Evolutionary conservation across 306 rosid genomes (phyloP).

Genomic region (Corylus heterophylla): DNA sequence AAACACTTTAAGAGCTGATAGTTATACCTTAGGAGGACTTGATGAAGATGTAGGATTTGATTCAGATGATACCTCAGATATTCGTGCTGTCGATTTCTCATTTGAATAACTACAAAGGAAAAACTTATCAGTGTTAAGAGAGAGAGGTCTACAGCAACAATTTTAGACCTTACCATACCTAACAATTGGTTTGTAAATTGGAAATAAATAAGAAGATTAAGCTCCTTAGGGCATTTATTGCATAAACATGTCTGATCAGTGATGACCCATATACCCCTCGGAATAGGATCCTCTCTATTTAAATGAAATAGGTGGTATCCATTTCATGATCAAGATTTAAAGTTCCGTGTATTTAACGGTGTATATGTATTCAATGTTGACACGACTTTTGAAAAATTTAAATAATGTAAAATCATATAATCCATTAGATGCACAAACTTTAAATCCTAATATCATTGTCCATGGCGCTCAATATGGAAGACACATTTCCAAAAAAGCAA

Average conservation of each 20-base stretch:
- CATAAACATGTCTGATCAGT: not conserved
- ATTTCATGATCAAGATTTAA: no score
- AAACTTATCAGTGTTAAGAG: conserved; percentile 1
- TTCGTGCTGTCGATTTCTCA: conserved; percentile 67
- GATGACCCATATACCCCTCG: not conserved
- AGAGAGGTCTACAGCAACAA: conserved; percentile 6
- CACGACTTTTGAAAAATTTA: no score
- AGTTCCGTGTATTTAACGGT: no score
- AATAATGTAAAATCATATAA: no score
- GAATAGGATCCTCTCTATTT: no score
- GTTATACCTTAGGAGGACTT: conserved; percentile 48
- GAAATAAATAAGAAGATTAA: not conserved
- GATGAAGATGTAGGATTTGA: conserved; percentile 46
- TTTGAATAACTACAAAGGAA: conserved; percentile 63
- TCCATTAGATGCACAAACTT: no score
- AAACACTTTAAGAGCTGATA: not conserved
- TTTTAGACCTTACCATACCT: not conserved
- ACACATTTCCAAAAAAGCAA: not conserved
- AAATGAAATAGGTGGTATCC: no score
- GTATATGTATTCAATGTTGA: no score
- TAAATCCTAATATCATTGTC: no score
- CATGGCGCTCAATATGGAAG: not conserved
- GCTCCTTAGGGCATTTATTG: not conserved
- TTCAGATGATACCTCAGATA: conserved; percentile 44
- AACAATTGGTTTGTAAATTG: not conserved